Evolutionary conservation across 768 basidiomycete species (phyloP).

Genomic region (Naganishia onofrii): DNA sequence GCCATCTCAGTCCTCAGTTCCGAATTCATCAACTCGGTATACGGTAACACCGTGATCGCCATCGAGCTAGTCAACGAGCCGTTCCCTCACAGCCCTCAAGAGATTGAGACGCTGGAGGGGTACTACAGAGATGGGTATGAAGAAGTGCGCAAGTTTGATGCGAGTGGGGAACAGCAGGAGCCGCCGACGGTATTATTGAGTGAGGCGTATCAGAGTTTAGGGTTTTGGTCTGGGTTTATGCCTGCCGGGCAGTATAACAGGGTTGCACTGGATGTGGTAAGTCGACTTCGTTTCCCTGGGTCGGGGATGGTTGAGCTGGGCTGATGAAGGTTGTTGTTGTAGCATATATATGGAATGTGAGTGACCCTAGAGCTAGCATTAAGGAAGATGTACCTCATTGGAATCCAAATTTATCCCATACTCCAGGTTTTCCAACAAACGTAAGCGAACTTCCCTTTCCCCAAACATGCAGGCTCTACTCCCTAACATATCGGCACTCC

Average conservation of each 20-base stretch:
- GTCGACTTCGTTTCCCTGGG: constrained; percentile 19
- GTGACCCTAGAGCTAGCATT: constrained; percentile 7
- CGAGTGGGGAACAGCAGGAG: neutral
- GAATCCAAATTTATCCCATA: no score
- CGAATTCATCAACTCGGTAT: constrained; percentile 42
- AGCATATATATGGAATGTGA: constrained; percentile 50
- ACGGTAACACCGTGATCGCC: constrained; percentile 41
- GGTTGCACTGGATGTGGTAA: constrained; percentile 48
- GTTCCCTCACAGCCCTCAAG: constrained; percentile 37
- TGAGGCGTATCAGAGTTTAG: constrained; percentile 44
- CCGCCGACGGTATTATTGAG: constrained; percentile 37
- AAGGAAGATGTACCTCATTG: no score
- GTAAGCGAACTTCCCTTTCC: neutral
- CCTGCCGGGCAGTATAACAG: constrained; percentile 34
- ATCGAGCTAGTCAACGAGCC: constrained; percentile 50
- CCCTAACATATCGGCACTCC: no score
- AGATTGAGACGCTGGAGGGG: constrained; percentile 36
- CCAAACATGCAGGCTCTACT: no score
- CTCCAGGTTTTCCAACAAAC: constrained; percentile 30
- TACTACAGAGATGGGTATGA: constrained; percentile 43
- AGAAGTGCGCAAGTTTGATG: constrained; percentile 28
- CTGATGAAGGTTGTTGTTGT: neutral
- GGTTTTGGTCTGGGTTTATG: constrained; percentile 47
- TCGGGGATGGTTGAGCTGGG: no score
- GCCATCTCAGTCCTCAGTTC: constrained; percentile 40